Percentiles rank a stretch among this genome's conserved stretches.
phyloP scores from a whole-genome alignment of 2,329 filamentous ascomycete species.

The Nemania sp. region DNA sequence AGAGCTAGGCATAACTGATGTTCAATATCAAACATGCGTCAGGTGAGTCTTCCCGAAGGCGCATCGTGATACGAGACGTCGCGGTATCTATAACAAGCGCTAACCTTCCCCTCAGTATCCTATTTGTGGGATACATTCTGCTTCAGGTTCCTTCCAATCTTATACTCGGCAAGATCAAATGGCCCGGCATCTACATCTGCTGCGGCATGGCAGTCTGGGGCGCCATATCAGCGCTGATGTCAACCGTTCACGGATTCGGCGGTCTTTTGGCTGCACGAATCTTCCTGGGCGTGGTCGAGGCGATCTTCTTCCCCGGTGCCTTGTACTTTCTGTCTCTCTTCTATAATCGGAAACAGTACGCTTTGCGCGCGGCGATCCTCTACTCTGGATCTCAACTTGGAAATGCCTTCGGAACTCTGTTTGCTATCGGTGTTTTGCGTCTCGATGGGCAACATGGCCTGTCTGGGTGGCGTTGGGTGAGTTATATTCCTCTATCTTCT shows the following conservation, averaged over 20 bases:
- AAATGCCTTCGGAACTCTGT: constrained; percentile 54
- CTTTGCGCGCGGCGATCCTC: constrained; percentile 51
- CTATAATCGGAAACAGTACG: constrained; percentile 56
- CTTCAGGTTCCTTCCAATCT: constrained; percentile 56
- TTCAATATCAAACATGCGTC: constrained; percentile 53
- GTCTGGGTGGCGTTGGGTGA: constrained; percentile 49
- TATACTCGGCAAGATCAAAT: constrained; percentile 51
- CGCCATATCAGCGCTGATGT: constrained; percentile 61
- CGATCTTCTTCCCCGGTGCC: constrained; percentile 64
- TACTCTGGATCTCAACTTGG: constrained; percentile 51
- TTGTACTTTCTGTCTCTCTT: constrained; percentile 56
- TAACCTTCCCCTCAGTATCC: constrained; percentile 24
- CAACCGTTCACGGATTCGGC: constrained; percentile 59
- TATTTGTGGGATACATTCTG: constrained; percentile 53
- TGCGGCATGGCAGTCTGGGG: constrained; percentile 63
- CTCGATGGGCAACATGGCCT: constrained; percentile 45
- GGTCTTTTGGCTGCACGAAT: constrained; percentile 61
- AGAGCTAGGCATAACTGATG: constrained; percentile 49
- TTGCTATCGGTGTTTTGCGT: constrained; percentile 51
- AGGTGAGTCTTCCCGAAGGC: constrained; percentile 37
- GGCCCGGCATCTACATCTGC: constrained; percentile 65
- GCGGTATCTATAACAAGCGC: no score
- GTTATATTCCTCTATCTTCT: constrained; percentile 10
- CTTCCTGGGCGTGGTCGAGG: constrained; percentile 66
- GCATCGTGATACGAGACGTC: neutral